phyloP scores from a whole-genome alignment of 106 monocot species.

The Phalaenopsis aphrodite region DNA sequence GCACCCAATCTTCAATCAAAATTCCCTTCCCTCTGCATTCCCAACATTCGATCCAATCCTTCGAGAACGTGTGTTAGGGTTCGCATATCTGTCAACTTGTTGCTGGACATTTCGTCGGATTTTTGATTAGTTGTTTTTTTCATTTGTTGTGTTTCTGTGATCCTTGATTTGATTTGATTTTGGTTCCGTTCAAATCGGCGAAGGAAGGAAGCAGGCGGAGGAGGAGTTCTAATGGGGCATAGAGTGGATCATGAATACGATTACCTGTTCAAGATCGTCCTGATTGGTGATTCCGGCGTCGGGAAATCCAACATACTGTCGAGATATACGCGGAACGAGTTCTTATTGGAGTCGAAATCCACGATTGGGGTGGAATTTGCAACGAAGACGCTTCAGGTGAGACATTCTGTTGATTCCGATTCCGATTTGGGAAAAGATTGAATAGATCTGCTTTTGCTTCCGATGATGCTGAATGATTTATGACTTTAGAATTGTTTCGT shows the following conservation, averaged over 20 bases:
- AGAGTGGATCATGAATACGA: slow-evolving; percentile 1
- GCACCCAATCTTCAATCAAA: too few species aligned
- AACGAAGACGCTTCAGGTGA: neutral
- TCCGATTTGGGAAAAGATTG: neutral
- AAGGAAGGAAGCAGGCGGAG: neutral
- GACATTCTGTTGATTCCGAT: neutral
- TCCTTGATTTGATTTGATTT: too few species aligned
- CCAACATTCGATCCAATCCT: too few species aligned
- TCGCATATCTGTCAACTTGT: too few species aligned
- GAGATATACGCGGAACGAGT: slow-evolving; percentile 1
- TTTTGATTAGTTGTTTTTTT: too few species aligned
- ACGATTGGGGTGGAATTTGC: slow-evolving; percentile 1
- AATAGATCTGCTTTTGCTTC: neutral
- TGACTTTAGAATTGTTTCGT: too few species aligned
- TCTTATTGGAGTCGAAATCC: neutral
- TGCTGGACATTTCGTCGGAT: too few species aligned
- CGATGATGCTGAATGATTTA: too few species aligned
- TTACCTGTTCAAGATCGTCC: slow-evolving; percentile 3
- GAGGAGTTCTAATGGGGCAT: neutral
- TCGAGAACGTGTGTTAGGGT: too few species aligned
- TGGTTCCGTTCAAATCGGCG: too few species aligned
- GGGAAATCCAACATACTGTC: slow-evolving; percentile 3
- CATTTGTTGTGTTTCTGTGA: too few species aligned
- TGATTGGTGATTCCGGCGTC: neutral
- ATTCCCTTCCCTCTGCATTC: too few species aligned